Evolutionary conservation across 768 basidiomycete genomes (phyloP).

Genomic region (Flagelloscypha sp.): DNA sequence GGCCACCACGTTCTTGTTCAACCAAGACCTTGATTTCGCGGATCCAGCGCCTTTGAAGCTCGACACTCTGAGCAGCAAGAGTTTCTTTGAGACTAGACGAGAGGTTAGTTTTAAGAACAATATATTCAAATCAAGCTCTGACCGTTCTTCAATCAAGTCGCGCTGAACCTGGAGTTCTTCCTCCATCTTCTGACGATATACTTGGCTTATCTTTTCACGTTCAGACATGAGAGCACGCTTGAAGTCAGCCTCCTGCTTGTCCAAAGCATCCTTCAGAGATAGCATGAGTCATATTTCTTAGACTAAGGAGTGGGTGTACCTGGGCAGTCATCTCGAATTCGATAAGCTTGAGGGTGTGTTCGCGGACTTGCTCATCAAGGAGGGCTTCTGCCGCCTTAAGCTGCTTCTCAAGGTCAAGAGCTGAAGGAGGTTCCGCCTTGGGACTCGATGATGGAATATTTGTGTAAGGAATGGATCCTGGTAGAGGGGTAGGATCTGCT

Average conservation of each 20-base stretch:
- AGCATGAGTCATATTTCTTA: too few relatives aligned
- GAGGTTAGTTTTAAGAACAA: neutral
- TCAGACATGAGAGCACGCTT: conserved; percentile 76
- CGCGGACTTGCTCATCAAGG: conserved; percentile 76
- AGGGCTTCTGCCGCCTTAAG: too few relatives aligned
- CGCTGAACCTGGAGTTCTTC: conserved; percentile 81
- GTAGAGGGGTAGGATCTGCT: conserved; percentile 84
- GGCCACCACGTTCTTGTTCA: conserved; percentile 92
- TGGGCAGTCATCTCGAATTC: conserved; percentile 81
- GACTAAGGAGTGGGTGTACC: too few relatives aligned
- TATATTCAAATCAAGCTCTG: conserved; percentile 14
- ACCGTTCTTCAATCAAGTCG: conserved; percentile 93
- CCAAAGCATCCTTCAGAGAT: too few relatives aligned
- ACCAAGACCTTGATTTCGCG: conserved; percentile 93
- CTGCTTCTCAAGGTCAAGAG: too few relatives aligned
- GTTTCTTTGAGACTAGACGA: conserved; percentile 78
- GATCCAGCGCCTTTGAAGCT: conserved; percentile 94
- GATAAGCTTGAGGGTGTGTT: conserved; percentile 74
- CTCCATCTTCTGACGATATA: conserved; percentile 82
- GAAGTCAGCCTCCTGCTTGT: conserved; percentile 80
- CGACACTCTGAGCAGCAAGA: conserved; percentile 93
- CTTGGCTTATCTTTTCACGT: conserved; percentile 57
- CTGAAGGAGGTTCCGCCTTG: too few relatives aligned
- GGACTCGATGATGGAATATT: too few relatives aligned
- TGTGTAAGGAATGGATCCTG: too few relatives aligned